Evolutionary conservation across 441 rosid genomes (phyloP).

Genomic region (Daphne laureola): DNA sequence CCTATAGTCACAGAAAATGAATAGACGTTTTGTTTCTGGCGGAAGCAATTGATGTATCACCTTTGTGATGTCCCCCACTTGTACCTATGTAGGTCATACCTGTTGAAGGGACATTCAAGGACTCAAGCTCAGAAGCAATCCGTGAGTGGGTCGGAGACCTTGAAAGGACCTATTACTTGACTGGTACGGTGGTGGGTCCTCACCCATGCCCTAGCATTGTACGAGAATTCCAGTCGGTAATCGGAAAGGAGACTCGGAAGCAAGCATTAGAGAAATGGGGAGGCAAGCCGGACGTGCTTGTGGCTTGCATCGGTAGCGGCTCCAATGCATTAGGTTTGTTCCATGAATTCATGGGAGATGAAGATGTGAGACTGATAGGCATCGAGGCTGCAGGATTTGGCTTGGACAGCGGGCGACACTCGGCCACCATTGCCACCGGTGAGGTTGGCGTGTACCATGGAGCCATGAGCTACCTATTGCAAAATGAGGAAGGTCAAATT

Average conservation of each 20-base stretch:
- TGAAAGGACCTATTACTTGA: conserved; percentile 33
- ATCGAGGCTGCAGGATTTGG: conserved; percentile 80
- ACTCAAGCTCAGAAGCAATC: conserved; percentile 67
- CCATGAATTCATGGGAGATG: conserved; percentile 54
- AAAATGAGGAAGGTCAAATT: conserved; percentile 70
- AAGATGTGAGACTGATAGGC: conserved; percentile 61
- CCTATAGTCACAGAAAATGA: no score
- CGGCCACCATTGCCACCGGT: conserved; percentile 66
- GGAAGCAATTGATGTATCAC: no score
- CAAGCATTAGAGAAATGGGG: conserved; percentile 79
- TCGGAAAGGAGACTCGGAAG: conserved; percentile 65
- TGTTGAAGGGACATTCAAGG: conserved; percentile 47
- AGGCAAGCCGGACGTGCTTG: conserved; percentile 66
- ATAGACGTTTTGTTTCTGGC: no score
- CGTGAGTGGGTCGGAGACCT: conserved; percentile 46
- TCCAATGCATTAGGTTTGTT: conserved; percentile 78
- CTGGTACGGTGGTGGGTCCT: conserved; percentile 70
- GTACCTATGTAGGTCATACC: conserved; percentile 23
- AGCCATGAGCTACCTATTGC: conserved; percentile 64
- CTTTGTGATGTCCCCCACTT: no score
- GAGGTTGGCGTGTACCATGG: conserved; percentile 84
- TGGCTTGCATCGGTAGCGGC: conserved; percentile 83
- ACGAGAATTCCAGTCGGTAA: conserved; percentile 66
- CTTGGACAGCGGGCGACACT: conserved; percentile 55
- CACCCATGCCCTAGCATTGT: conserved; percentile 81